These are phyloP conservation scores for Fomes fomentarius DNA, from an alignment of 1,284 basidiomycete species.

Conservation along the genomic window DNA sequence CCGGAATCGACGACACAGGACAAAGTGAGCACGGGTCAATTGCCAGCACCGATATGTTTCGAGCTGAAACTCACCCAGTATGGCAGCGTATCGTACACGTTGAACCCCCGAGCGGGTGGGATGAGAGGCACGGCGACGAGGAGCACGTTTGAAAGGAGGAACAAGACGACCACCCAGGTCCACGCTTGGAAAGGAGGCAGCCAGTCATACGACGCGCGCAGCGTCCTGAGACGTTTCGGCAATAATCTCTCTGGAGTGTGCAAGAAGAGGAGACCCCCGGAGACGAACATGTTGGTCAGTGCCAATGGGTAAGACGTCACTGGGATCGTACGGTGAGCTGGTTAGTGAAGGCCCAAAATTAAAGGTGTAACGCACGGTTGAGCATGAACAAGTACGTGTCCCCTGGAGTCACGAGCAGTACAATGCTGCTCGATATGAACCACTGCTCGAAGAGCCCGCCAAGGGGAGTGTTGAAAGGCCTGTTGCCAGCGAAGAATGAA, in stretches of 20 bases:
- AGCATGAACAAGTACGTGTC: constrained; percentile 72
- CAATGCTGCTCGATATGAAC: constrained; percentile 50
- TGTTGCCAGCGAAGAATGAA: constrained; percentile 64
- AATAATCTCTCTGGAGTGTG: constrained; percentile 42
- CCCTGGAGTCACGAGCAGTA: constrained; percentile 58
- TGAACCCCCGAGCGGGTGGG: constrained; percentile 54
- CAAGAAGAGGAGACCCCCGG: constrained; percentile 60
- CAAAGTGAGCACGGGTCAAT: neutral
- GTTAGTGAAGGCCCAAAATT: neutral
- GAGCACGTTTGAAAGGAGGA: constrained; percentile 67
- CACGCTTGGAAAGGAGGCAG: constrained; percentile 64
- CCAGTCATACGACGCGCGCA: constrained; percentile 49
- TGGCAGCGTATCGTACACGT: constrained; percentile 58
- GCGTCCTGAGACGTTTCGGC: constrained; percentile 5
- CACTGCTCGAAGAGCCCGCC: constrained; percentile 61
- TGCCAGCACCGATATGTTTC: neutral
- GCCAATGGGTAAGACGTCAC: constrained; percentile 58
- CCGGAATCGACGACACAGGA: too few relatives aligned
- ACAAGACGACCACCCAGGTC: constrained; percentile 48
- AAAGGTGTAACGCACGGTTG: constrained; percentile 46
- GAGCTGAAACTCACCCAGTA: constrained; percentile 56
- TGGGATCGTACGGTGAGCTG: constrained; percentile 26
- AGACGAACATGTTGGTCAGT: constrained; percentile 59
- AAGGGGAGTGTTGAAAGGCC: constrained; percentile 63
- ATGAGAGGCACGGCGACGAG: constrained; percentile 60